A percentile compares a stretch with the other conserved stretches of the same genome.
phyloP scores from a whole-genome alignment of 139 green algal species.

The Micractinium sp. region DNA sequence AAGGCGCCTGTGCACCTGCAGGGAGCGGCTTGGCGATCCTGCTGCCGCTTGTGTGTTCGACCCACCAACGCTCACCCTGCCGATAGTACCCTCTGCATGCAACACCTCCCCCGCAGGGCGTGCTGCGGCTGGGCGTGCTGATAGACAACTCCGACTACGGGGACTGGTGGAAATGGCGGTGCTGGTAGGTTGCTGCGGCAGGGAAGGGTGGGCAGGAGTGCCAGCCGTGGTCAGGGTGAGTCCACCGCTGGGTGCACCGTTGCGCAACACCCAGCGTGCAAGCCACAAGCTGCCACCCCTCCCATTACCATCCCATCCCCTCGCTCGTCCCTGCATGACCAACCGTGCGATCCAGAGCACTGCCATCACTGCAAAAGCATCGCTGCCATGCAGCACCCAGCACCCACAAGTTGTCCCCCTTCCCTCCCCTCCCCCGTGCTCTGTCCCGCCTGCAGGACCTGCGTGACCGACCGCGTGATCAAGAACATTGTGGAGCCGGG shows the following conservation, averaged over 20 bases:
- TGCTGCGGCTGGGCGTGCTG: not conserved
- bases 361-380: too few species aligned
- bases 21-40: too few species aligned
- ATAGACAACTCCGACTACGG: not conserved
- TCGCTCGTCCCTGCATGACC: too few species aligned
- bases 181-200: not conserved
- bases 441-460: not conserved
- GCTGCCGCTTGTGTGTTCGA: too few species aligned
- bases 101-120: not conserved
- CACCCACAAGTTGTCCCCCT: not conserved
- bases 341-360: too few species aligned
- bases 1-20: too few species aligned
- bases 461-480: not conserved
- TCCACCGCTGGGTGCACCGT: not conserved
- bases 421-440: not conserved
- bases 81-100: too few species aligned
- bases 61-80: too few species aligned
- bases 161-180: not conserved
- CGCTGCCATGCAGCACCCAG: not conserved
- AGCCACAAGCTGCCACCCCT: too few species aligned
- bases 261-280: not conserved
- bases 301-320: too few species aligned
- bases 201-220: too few species aligned
- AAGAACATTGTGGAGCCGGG: not conserved
- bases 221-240: not conserved